These are phyloP conservation scores for Boletus eberwhitei DNA, from an alignment of 768 basidiomycete species.

Conservation along the genomic window DNA sequence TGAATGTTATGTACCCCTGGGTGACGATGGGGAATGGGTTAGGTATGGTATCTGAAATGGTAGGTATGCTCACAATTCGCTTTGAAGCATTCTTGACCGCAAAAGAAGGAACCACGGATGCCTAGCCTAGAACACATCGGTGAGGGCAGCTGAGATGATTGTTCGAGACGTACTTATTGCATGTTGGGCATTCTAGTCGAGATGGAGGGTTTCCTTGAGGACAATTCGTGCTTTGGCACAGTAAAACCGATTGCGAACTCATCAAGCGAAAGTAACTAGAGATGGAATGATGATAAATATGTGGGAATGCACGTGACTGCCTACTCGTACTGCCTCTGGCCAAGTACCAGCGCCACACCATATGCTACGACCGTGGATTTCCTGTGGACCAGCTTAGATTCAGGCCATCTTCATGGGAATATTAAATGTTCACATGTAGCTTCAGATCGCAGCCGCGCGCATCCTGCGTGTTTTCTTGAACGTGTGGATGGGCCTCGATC, in stretches of 20 bases:
- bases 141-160: background rate
- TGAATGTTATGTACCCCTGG: conserved; percentile 25
- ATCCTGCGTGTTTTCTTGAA: conserved; percentile 24
- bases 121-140: conserved; percentile 52
- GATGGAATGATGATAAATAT: background rate
- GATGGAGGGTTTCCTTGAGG: conserved; percentile 83
- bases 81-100: conserved; percentile 96
- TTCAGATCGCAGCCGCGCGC: conserved; percentile 16
- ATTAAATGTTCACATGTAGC: background rate
- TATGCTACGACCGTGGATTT: too few species aligned
- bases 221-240: conserved; percentile 70
- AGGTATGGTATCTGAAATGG: background rate
- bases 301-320: conserved; percentile 16
- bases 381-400: too few species aligned
- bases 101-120: conserved; percentile 85
- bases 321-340: too few species aligned
- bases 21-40: background rate
- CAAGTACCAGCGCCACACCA: too few species aligned
- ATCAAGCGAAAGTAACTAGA: conserved; percentile 22
- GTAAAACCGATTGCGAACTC: conserved; percentile 36
- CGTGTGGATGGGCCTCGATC: conserved; percentile 12
- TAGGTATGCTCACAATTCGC: conserved; percentile 67
- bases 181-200: conserved; percentile 88
- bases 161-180: conserved; percentile 67
- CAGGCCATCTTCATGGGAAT: background rate